Evolutionary conservation across 208 protist genomes (phyloP).

Genomic region (Trichomonas tenax): DNA sequence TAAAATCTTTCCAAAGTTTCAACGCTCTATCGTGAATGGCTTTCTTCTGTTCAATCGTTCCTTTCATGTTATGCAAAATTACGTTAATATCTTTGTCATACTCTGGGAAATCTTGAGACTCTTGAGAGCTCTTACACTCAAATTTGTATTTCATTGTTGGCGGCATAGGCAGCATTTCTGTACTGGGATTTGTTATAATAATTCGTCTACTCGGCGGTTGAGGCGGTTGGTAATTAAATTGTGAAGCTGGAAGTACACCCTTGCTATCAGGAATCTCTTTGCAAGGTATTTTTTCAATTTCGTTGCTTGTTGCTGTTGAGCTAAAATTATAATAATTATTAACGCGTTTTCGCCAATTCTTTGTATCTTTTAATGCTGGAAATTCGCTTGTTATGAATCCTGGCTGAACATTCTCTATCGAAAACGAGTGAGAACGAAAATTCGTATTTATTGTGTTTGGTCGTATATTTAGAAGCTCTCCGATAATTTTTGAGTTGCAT

Average conservation of each 20-base stretch:
- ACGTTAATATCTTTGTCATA: not conserved
- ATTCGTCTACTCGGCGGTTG: not conserved
- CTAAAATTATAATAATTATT: not conserved
- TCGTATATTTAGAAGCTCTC: not conserved
- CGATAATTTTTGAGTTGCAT: not conserved
- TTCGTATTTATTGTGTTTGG: constrained; percentile 11
- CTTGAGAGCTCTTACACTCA: not conserved
- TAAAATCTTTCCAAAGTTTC: not conserved
- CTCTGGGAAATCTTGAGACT: not conserved
- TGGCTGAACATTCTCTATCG: not conserved
- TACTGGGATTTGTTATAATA: not conserved
- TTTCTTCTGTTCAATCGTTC: not conserved
- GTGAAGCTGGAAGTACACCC: too few relatives aligned
- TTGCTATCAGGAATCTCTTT: not conserved
- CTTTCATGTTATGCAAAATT: not conserved
- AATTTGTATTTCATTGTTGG: not conserved
- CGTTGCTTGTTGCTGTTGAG: not conserved
- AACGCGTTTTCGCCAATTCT: not conserved
- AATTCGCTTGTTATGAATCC: not conserved
- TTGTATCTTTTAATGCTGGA: not conserved
- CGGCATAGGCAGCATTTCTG: not conserved
- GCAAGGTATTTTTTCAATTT: not conserved
- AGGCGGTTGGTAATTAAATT: not conserved
- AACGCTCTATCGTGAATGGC: not conserved
- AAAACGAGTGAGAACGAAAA: not conserved